Evolutionary conservation across 495 filamentous ascomycete species (phyloP).

Genomic region (Tuber microsphaerosporum): DNA sequence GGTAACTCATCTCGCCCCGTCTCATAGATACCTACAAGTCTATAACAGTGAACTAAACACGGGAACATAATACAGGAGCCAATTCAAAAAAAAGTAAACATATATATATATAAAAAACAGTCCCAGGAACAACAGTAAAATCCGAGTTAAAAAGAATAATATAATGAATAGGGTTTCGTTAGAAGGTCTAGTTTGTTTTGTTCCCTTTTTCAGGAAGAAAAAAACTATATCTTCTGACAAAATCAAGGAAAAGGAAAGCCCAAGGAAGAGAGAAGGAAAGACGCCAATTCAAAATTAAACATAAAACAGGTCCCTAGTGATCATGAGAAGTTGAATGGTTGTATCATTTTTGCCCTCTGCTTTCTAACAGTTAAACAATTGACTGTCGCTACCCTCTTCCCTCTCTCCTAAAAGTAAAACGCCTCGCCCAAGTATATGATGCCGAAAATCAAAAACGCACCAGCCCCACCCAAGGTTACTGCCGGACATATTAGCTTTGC

Average conservation of each 20-base stretch:
- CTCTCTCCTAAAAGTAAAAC: conserved; percentile 37
- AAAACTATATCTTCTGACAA: not conserved
- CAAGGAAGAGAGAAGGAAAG: not conserved
- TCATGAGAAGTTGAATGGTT: not conserved
- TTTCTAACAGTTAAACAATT: not conserved
- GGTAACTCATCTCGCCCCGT: not conserved
- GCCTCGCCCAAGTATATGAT: conserved; percentile 84
- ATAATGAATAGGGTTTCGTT: not conserved
- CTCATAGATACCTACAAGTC: not conserved
- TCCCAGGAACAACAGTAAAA: conserved; percentile 4
- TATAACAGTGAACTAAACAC: not conserved
- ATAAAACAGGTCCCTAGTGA: not conserved
- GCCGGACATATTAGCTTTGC: conserved; percentile 6
- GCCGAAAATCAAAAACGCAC: conserved; percentile 83
- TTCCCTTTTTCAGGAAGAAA: not conserved
- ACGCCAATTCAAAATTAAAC: conserved; percentile 1
- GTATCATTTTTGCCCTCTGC: not conserved
- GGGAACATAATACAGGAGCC: conserved; percentile 7
- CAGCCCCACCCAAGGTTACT: conserved; percentile 94
- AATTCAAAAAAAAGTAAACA: not conserved
- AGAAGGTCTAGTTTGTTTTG: not conserved
- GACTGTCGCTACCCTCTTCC: not conserved
- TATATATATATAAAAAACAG: not conserved
- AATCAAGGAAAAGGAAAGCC: not conserved
- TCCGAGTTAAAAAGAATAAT: not conserved